Evolutionary conservation across 495 filamentous ascomycete genomes (phyloP), one percentile per base, ranked within the genome.

Genomic region (Pyronema domesticum): DNA sequence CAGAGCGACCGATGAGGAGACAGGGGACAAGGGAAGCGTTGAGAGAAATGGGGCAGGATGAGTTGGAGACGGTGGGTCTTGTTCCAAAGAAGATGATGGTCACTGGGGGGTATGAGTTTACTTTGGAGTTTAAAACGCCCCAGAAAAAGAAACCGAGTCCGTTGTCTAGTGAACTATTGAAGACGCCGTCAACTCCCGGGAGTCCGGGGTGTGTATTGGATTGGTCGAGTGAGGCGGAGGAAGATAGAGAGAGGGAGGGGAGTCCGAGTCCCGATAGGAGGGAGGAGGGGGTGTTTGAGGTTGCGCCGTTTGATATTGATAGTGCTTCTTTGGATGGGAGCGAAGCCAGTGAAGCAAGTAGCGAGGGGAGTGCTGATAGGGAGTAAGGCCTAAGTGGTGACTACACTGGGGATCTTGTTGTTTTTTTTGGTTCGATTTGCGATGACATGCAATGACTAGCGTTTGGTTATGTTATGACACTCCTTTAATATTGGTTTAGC

Each of bases 21-120:
- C 43, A 33, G 17, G 23, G 58, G 53, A 35, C 33, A 56, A 47
- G 58, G 13, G 35, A 55, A 9, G 51, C 61, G 7, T 18, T 64
- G 33, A 43, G 60, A 33, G 61, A 63, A 54, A 63, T 64, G 61
- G 45, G 51, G 30, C 36, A 55, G n/a, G 40, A 52, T 4, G 61
- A 64, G 30, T 18, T 57, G 5, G 53, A 30, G 23, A 2, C 23
- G 23, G 5, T 30, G 11, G 39, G 39, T 35, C 23, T 46, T 7
- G 50, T 48, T 11, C 35, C 37, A 46, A 35, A 50, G 18, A 51
- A 14, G 33, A 17, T 37, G 4, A 51, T 45, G 53, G 18, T 6
- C 8, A 52, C 53, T 17, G 23, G 8, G 9, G 33, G 14, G 54
- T 13, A 7, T 14, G 47, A 18, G 23, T 14, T 54, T 54, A 33